These are phyloP conservation scores for Fragaria ananassa DNA, from an alignment of 306 rosid genomes.

Conservation along the genomic window DNA sequence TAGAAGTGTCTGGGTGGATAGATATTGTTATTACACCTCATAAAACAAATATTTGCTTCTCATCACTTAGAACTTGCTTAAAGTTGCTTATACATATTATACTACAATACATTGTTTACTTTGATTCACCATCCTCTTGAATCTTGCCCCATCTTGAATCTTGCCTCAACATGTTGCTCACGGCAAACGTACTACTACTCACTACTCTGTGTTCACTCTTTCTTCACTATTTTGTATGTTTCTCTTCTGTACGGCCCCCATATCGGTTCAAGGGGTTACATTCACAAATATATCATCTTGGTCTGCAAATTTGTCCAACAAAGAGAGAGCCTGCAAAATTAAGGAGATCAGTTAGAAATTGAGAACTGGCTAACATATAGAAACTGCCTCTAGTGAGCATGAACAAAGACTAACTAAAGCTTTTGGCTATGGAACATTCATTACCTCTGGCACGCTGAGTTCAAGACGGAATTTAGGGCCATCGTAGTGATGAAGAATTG, in stretches of 20 bases:
- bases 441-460: conserved; percentile 75
- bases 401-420: neutral
- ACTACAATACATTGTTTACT: neutral
- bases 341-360: neutral
- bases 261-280: conserved; percentile 25
- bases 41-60: conserved; percentile 7
- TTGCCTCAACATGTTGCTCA: neutral
- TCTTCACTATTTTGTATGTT: conserved; percentile 21
- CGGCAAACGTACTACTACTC: conserved; percentile 5
- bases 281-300: conserved; percentile 32
- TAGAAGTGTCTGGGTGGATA: neutral
- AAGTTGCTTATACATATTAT: neutral
- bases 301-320: conserved; percentile 73
- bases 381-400: neutral
- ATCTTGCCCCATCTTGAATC: too few relatives aligned
- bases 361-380: neutral
- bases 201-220: neutral
- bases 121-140: conserved; percentile 9
- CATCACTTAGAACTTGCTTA: neutral
- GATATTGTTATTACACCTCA: neutral
- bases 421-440: neutral
- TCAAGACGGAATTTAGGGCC: conserved; percentile 96
- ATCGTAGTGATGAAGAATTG: conserved; percentile 92
- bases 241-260: conserved; percentile 1
- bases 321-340: conserved; percentile 71